Conservation (phyloP, 352 stramenopile genomes). For the Globisporangium recalcitrans region DNA sequence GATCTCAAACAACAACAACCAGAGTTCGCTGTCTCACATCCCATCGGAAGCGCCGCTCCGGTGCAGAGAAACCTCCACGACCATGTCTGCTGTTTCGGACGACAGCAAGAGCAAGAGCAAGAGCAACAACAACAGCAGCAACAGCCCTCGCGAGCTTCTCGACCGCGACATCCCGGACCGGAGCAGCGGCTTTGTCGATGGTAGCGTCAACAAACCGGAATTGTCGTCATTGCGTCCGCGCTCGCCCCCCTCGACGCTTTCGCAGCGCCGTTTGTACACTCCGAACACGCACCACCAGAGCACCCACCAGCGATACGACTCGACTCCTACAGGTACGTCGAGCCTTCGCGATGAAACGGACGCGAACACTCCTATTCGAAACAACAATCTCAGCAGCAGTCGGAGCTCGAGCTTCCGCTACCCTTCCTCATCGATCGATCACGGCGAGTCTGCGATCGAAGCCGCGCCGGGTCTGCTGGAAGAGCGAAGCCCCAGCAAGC, state of each 20-base stretch:
- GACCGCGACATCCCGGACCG: neutral
- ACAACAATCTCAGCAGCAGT: neutral
- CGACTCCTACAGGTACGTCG: neutral
- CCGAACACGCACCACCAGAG: neutral
- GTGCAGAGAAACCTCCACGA: neutral
- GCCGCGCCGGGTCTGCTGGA: conserved; percentile 11
- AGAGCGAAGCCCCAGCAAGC: conserved; percentile 25
- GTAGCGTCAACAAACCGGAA: neutral
- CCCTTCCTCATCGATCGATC: conserved; percentile 2
- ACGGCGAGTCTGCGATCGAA: conserved; percentile 16
- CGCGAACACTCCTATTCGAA: neutral
- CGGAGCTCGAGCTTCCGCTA: neutral
- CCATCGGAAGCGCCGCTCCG: neutral
- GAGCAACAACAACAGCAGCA: no score
- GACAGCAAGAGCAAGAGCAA: neutral
- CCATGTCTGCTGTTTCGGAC: neutral
- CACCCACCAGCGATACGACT: neutral
- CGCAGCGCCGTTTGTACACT: neutral
- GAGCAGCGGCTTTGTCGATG: neutral
- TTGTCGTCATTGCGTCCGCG: neutral
- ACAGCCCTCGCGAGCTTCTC: neutral
- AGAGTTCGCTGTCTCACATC: neutral
- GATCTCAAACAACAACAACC: neutral
- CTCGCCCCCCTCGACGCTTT: neutral
- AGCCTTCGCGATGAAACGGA: neutral